These are phyloP conservation scores for Colletotrichum tabaci DNA, from an alignment of 2,329 filamentous ascomycete genomes.

Conservation along the genomic window DNA sequence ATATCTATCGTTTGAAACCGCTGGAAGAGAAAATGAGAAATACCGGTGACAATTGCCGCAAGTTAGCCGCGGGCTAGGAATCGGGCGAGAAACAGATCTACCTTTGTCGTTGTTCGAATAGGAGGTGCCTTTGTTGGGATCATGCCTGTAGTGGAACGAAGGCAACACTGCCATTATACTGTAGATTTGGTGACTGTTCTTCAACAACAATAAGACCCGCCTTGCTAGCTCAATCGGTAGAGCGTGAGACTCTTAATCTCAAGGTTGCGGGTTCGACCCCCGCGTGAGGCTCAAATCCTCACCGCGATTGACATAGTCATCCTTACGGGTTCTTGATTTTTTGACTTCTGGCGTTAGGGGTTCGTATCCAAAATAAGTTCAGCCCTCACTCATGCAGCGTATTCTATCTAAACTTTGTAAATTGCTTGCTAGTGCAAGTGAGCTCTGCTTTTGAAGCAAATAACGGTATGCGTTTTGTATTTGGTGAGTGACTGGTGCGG, in stretches of 20 bases:
- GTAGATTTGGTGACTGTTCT: not conserved
- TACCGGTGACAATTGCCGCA: not conserved
- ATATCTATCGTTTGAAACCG: no score
- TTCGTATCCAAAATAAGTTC: not conserved
- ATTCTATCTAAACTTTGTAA: not conserved
- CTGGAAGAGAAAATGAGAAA: not conserved
- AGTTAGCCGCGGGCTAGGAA: not conserved
- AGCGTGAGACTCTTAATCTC: conserved; percentile 77
- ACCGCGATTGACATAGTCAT: conserved; percentile 13
- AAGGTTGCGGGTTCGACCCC: conserved; percentile 44
- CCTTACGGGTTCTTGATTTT: not conserved
- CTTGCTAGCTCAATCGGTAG: conserved; percentile 47
- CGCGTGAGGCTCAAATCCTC: conserved; percentile 45
- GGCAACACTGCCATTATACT: not conserved
- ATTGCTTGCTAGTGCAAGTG: no score
- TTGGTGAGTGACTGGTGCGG: no score
- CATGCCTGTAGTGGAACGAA: no score
- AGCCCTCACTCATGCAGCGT: no score
- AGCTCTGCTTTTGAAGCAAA: not conserved
- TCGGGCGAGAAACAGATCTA: not conserved
- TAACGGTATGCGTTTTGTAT: not conserved
- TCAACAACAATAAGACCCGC: not conserved
- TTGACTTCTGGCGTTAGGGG: not conserved
- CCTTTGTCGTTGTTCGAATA: no score
- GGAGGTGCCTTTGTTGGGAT: no score